These are phyloP conservation scores for Adansonia rubrostipa DNA, from an alignment of 441 rosid species.

Conservation along the genomic window DNA sequence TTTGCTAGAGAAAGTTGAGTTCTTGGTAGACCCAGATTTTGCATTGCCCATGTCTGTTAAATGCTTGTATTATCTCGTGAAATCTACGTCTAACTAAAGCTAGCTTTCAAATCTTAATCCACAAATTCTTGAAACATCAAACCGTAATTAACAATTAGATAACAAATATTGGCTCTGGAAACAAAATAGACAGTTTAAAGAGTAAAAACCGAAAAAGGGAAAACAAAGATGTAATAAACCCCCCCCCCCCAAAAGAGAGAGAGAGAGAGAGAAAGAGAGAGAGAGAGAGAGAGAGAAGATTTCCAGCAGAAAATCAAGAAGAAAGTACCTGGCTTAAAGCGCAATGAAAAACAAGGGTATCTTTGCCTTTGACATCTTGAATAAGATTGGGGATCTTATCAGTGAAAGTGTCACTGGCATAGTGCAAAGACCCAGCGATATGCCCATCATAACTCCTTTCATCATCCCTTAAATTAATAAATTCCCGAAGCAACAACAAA, in stretches of 20 bases:
- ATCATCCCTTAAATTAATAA: slow-evolving; percentile 59
- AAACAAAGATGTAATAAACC: too few species aligned
- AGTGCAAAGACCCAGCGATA: slow-evolving; percentile 83
- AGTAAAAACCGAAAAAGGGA: too few species aligned
- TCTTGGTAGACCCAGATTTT: background rate
- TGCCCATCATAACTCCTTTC: slow-evolving; percentile 95
- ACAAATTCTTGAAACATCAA: background rate
- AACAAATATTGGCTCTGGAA: background rate
- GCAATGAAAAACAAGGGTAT: slow-evolving; percentile 93
- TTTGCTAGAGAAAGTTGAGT: background rate
- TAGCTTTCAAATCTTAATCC: slow-evolving; percentile 1
- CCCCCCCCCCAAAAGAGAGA: too few species aligned
- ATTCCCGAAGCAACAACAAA: background rate
- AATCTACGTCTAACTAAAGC: background rate
- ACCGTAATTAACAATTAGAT: background rate
- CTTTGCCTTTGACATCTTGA: slow-evolving; percentile 79
- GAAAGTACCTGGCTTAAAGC: slow-evolving; percentile 85
- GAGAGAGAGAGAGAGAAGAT: background rate
- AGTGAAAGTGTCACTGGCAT: slow-evolving; percentile 65
- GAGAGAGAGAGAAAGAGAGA: too few species aligned
- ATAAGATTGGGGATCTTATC: slow-evolving; percentile 78
- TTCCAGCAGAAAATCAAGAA: background rate
- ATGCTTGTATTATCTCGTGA: background rate
- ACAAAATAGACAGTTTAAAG: too few species aligned
- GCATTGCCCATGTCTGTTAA: background rate